Base-by-base conservation (phyloP, 1,284 basidiomycete genomes). In the Vanrija sp. region DNA sequence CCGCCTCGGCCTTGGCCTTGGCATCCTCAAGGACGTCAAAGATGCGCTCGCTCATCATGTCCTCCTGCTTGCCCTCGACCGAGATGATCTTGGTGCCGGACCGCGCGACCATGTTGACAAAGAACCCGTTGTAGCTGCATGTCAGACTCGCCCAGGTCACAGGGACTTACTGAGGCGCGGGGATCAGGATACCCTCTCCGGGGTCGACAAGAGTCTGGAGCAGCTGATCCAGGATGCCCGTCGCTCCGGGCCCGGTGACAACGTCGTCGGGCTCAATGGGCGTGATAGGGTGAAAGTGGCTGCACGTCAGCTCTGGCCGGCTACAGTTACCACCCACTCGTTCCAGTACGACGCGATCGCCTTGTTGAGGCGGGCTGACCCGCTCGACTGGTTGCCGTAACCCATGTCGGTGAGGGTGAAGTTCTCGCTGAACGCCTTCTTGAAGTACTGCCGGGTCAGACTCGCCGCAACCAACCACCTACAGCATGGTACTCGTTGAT, bases 191-290 rank as follows among this genome's bases (percentile, higher is more conserved):
- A 1, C 54, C 66, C 25, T 76, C 73, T 0, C 65, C 69, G 0
- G 51, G 47, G 46, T 75, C 70, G 15, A 66, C 64, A 6, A 73
- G 52, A 23, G 61, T 65, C 6, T 65, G 54, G 3, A 66, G 55
- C 6, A 75, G 66, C 43, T 71, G 68, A 56, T 74, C 72, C 43
- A 74, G 51, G 8, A 69, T 60, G 9, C 64, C 54, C 2, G 60
- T 59, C 42, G 65, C 64, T 10, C 70, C 70, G 5, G 64, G 66
- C 18, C 66, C 68, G 3, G 62, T 58, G 8, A 64, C 58, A 48
- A 74, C 62, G 48, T 74, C 64, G 19, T 61, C 47, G 3, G 51
- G 50, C 18, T 62, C 48, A 49, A 75, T 62, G 0, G 64, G 64
- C 14, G 55, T 12, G n/a, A 57, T n/a, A 8, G 63, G 63, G 19